phyloP scores from a whole-genome alignment of 1,139 yeast genomes.

The Suhomyces terraborum region DNA sequence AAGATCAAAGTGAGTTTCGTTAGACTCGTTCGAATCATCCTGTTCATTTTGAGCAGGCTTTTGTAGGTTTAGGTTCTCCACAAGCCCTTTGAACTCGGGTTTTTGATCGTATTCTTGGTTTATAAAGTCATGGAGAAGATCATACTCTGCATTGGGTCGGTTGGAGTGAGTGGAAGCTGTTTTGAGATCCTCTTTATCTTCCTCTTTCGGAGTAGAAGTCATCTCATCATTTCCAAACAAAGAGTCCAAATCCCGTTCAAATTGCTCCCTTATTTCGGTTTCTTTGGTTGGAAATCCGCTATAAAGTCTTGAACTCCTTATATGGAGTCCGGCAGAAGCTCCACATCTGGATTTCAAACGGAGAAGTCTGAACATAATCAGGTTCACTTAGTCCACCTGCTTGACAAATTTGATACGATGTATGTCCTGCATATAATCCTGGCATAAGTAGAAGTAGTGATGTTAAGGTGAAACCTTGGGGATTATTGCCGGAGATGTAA shows the following conservation, averaged over 20 bases:
- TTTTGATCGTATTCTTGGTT: slow-evolving; percentile 14
- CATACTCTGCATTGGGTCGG: slow-evolving; percentile 13
- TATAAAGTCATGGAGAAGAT: slow-evolving; percentile 18
- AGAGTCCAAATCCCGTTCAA: slow-evolving; percentile 5
- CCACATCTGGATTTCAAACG: background rate
- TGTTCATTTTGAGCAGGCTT: slow-evolving; percentile 2
- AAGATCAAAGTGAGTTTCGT: slow-evolving; percentile 21
- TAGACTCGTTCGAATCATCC: slow-evolving; percentile 13
- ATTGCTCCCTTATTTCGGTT: background rate
- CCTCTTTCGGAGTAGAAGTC: background rate
- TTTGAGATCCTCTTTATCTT: background rate
- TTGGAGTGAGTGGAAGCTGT: background rate
- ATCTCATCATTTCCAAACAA: slow-evolving; percentile 2
- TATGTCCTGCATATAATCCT: background rate
- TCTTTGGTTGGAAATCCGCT: background rate
- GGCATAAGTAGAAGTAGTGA: background rate
- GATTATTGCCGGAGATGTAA: too few species aligned
- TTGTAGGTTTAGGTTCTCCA: slow-evolving; percentile 9
- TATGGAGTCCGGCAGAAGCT: background rate
- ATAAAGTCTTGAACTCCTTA: background rate
- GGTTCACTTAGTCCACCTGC: background rate
- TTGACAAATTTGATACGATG: background rate
- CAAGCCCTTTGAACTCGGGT: slow-evolving; percentile 9
- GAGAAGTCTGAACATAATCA: background rate
- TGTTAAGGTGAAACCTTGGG: too few species aligned